Conservation (phyloP, 805 yeast species). For the Kluyveromyces dobzhanskii region DNA sequence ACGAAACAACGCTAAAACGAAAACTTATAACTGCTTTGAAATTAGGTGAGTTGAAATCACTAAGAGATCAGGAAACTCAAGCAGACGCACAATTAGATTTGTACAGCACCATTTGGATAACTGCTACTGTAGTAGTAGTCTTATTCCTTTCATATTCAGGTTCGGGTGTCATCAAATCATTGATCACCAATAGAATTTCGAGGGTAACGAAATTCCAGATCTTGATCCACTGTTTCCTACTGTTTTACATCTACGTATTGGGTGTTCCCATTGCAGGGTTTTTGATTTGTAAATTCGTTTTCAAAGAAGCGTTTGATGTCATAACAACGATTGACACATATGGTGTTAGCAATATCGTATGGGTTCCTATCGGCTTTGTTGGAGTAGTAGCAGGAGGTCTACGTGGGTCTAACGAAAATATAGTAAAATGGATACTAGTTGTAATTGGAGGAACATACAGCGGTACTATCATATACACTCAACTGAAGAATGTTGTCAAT, state of each 20-base stretch:
- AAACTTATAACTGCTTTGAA: constrained; percentile 3
- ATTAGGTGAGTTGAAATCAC: not conserved
- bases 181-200: constrained; percentile 33
- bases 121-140: constrained; percentile 67
- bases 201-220: constrained; percentile 44
- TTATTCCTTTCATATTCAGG: constrained; percentile 71
- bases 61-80: constrained; percentile 9
- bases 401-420: not conserved
- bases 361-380: constrained; percentile 71
- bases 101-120: constrained; percentile 88
- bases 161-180: constrained; percentile 50
- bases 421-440: constrained; percentile 9
- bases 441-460: constrained; percentile 6
- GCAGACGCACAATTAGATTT: constrained; percentile 48
- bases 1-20: not conserved
- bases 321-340: constrained; percentile 53
- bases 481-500: constrained; percentile 2
- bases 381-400: constrained; percentile 7
- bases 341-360: constrained; percentile 75
- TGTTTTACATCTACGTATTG: constrained; percentile 72
- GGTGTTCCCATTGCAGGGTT: constrained; percentile 52
- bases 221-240: constrained; percentile 57
- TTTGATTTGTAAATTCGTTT: constrained; percentile 41
- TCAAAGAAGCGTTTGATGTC: constrained; percentile 40
- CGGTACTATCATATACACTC: constrained; percentile 1